These are phyloP conservation scores for Gardenia jasminoides DNA, from an alignment of 257 asterid genomes.

Conservation along the genomic window DNA sequence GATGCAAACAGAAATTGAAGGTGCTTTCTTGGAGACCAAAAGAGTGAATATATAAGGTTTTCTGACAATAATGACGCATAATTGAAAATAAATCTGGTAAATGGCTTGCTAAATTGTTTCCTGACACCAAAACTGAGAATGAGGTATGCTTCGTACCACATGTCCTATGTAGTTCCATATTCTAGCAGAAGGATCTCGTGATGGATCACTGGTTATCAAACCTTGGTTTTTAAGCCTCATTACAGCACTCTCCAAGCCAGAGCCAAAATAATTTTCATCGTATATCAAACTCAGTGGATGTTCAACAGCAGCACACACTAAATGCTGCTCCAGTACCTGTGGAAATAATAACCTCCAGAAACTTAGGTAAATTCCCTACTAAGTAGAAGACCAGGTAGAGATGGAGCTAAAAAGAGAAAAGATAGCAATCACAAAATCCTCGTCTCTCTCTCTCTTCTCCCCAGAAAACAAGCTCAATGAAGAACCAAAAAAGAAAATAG, in stretches of 20 bases:
- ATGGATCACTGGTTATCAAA: conserved; percentile 52
- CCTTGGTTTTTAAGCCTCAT: conserved; percentile 64
- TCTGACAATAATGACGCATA: neutral
- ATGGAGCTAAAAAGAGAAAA: no score
- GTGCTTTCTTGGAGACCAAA: conserved; percentile 54
- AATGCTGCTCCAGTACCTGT: conserved; percentile 89
- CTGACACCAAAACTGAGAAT: conserved; percentile 8
- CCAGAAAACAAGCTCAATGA: conserved; percentile 1
- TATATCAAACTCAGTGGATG: conserved; percentile 67
- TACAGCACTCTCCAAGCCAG: conserved; percentile 59
- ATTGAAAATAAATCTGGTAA: neutral
- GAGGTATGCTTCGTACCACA: conserved; percentile 46
- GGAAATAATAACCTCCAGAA: conserved; percentile 28
- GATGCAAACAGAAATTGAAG: conserved; percentile 60
- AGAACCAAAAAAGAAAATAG: neutral
- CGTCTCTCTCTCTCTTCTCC: no score
- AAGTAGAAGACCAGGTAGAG: no score
- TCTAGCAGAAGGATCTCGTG: conserved; percentile 57
- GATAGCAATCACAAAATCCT: no score
- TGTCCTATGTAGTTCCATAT: conserved; percentile 87
- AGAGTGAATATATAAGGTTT: conserved; percentile 9
- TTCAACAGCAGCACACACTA: conserved; percentile 88
- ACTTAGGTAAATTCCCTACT: conserved; percentile 3
- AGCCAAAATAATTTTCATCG: conserved; percentile 74
- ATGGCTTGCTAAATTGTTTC: neutral